Evolutionary conservation across 768 basidiomycete genomes (phyloP).

Genomic region (Hygrocybe punicea): DNA sequence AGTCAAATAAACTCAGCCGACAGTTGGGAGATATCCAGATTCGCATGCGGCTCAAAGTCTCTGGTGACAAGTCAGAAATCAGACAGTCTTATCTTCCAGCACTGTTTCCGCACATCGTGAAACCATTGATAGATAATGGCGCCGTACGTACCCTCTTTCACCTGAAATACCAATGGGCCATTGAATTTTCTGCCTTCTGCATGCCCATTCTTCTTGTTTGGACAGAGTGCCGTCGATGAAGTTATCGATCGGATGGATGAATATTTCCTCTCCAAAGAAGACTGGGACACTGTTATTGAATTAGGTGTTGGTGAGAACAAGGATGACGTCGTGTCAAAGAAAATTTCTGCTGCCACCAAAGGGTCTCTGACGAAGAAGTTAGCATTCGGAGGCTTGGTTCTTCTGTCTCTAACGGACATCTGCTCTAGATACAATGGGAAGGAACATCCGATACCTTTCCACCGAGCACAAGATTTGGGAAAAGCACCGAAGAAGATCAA

Average conservation of each 20-base stretch:
- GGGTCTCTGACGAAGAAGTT: conserved; percentile 81
- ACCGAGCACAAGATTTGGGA: conserved; percentile 79
- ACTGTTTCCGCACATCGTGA: conserved; percentile 76
- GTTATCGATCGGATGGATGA: conserved; percentile 90
- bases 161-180: too few relatives aligned
- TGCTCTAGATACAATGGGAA: conserved; percentile 74
- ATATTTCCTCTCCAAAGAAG: conserved; percentile 89
- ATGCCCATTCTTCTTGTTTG: conserved; percentile 2
- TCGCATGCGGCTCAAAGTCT: conserved; percentile 91
- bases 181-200: background rate
- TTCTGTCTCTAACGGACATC: background rate
- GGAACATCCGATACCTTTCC: conserved; percentile 94
- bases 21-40: conserved; percentile 89
- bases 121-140: conserved; percentile 72
- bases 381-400: conserved; percentile 18
- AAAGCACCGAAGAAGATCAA: conserved; percentile 79
- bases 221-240: conserved; percentile 71
- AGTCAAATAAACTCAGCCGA: conserved; percentile 74
- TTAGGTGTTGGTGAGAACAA: conserved; percentile 81
- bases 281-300: conserved; percentile 96
- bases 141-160: conserved; percentile 58
- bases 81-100: conserved; percentile 88
- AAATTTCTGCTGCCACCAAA: conserved; percentile 79
- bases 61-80: conserved; percentile 86
- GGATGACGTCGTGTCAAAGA: conserved; percentile 75